Conservation (phyloP, 805 yeast species). For the Blastobotrys terrestris region DNA sequence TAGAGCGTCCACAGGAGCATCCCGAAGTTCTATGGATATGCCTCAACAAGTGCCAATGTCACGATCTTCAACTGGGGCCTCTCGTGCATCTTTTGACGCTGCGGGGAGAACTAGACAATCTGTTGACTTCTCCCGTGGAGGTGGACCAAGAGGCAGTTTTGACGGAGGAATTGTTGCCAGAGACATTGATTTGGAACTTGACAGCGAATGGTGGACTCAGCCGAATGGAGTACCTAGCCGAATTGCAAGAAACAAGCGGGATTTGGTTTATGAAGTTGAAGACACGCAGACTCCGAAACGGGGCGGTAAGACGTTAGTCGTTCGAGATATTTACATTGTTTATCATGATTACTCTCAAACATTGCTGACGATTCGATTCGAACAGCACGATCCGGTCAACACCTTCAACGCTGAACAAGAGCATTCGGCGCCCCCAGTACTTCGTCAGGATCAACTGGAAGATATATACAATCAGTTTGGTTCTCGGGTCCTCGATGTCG, state of each 20-base stretch:
- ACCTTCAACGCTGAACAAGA: slow-evolving; percentile 37
- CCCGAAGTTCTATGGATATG: slow-evolving; percentile 14
- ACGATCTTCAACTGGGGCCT: neutral
- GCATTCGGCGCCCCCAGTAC: slow-evolving; percentile 39
- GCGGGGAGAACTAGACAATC: slow-evolving; percentile 17
- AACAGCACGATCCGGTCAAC: slow-evolving; percentile 46
- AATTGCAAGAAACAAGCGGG: slow-evolving; percentile 40
- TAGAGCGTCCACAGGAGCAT: slow-evolving; percentile 22
- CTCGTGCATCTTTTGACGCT: neutral
- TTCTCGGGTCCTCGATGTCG: slow-evolving; percentile 40
- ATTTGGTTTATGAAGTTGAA: slow-evolving; percentile 61
- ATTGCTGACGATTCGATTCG: slow-evolving; percentile 52
- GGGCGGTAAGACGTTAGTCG: slow-evolving; percentile 42
- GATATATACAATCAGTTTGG: slow-evolving; percentile 49
- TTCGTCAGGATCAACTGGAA: slow-evolving; percentile 44
- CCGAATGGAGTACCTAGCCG: slow-evolving; percentile 50
- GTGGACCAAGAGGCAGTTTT: slow-evolving; percentile 3
- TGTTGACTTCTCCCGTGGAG: slow-evolving; percentile 15
- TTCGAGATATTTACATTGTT: slow-evolving; percentile 64
- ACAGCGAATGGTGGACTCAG: slow-evolving; percentile 61
- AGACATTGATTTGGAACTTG: slow-evolving; percentile 32
- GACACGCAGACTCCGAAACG: slow-evolving; percentile 50
- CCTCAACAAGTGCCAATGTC: neutral
- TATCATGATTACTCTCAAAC: slow-evolving; percentile 69
- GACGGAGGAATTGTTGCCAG: slow-evolving; percentile 21